Evolutionary conservation across 2,329 filamentous ascomycete genomes (phyloP), one percentile per base, ranked within the genome.

Genomic region (Aspergillus hiratsukae): DNA sequence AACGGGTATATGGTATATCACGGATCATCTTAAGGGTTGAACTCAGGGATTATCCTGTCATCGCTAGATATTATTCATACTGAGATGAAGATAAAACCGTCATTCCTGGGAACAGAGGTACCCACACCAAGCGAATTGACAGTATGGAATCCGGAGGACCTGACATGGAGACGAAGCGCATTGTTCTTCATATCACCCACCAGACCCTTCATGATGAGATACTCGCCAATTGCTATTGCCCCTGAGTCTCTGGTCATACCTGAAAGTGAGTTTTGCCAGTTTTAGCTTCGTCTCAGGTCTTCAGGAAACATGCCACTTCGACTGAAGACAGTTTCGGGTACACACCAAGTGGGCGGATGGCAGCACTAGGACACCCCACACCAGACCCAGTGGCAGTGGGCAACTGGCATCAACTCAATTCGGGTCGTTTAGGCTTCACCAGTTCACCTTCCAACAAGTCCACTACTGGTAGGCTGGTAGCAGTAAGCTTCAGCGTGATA

Each of bases 331-430:
- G 58, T 63, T 59, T 64, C 59, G 62, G 59, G 61, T 62, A 58
- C 55, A 62, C 57, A 61, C 60, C 55, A 63, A 56, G 57, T 58
- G 57, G 58, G 53, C 41, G 57, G 48, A 55, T 48, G 48, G 53
- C 11, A 50, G 55, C 48, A 54, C 58, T 54, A 59, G 85, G 48
- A 49, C 51, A 40, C 55, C 51, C 54, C 58, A 59, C 53, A 49
- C 28, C 29, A 28, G 48, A 29, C 46, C 19, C 48, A 35, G 49
- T 48, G 48, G 31, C 48, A 35, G 49, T 48, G 48, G 31, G 48
- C 48, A 43, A 46, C 27, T 52, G 41, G 48, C 23, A 55, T 49
- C 52, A 27, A 19, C 17, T 19, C 50, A 40, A 52, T 53, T 56
- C 50, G 21, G 41, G 29, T 48, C 23, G 40, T 49, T 51, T 23